Evolutionary conservation across 805 yeast species (phyloP).

Genomic region (Yarrowia bubula): DNA sequence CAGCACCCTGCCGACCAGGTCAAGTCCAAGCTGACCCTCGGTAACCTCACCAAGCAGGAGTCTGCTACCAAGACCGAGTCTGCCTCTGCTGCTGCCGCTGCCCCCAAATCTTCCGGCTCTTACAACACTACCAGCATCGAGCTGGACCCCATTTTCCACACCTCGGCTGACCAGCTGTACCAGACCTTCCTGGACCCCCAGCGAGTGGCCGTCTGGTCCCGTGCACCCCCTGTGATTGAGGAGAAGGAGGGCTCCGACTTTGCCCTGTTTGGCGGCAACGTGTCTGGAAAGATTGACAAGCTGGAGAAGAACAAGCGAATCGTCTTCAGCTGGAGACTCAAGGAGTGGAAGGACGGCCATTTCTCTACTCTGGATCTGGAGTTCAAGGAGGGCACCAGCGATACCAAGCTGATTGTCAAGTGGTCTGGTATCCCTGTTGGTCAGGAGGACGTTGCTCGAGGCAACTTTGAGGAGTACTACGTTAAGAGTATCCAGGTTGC

Average conservation of each 20-base stretch:
- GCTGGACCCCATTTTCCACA: slow-evolving; percentile 76
- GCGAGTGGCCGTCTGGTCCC: slow-evolving; percentile 87
- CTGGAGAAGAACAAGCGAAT: slow-evolving; percentile 60
- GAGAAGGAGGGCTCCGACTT: slow-evolving; percentile 59
- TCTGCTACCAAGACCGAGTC: slow-evolving; percentile 29
- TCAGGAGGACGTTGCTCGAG: slow-evolving; percentile 82
- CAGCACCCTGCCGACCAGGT: slow-evolving; percentile 74
- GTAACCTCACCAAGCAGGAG: slow-evolving; percentile 43
- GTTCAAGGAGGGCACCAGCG: slow-evolving; percentile 76
- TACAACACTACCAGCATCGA: slow-evolving; percentile 80
- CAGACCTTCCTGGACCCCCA: slow-evolving; percentile 71
- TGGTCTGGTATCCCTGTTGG: slow-evolving; percentile 94
- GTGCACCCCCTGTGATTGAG: slow-evolving; percentile 62
- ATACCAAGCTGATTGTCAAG: slow-evolving; percentile 72
- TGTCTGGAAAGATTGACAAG: slow-evolving; percentile 64
- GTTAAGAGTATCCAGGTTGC: slow-evolving; percentile 84
- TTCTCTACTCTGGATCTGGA: slow-evolving; percentile 64
- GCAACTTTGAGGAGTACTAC: slow-evolving; percentile 85
- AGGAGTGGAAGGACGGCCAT: slow-evolving; percentile 85
- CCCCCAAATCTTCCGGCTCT: slow-evolving; percentile 17
- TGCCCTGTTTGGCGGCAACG: slow-evolving; percentile 82
- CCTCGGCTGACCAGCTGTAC: slow-evolving; percentile 83
- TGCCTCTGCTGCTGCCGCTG: slow-evolving; percentile 42
- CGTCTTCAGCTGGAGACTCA: slow-evolving; percentile 80
- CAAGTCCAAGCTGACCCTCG: slow-evolving; percentile 53